Base-by-base conservation (phyloP, 257 asterid species). In the Capsicum rhomboideum region DNA sequence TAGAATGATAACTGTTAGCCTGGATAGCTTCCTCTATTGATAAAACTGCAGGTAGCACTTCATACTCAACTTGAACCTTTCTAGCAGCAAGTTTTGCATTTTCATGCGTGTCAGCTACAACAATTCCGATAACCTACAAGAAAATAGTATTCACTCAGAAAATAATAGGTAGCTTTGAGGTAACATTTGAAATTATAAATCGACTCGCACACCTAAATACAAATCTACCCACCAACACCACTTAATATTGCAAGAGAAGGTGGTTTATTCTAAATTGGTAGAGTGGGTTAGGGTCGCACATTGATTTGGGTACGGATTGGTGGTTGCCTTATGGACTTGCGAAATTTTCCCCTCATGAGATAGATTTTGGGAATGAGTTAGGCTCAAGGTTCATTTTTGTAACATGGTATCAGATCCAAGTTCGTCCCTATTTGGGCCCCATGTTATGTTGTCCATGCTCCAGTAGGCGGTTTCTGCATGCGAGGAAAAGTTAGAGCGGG, bases 41-140 rank as follows among this genome's bases (percentile, higher is more conserved):
- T 82, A 96, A 84, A 85, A 96, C 89, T 77, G 98, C 95, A 13
- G 97, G 95, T 78, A 96, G 89, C 84, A 92, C 99, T 85, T 96
- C 97, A 86, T 94, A 96, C 84, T 91, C 88, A 83, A 93, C 80
- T 34, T 87, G 86, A 83, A 94, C 98, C 89, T 91, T 94, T 85
- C 93, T 92, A 86, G 99, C 97, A 82, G 97, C 96, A 37, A 52
- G 83, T 88, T 93, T 94, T 37, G 98, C 99, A 88, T 94, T 94
- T 93, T 93, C 98, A 82, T 92, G 98, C 17, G 99, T 96, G 91
- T 96, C 97, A 80, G 98, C 98, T 75, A 94, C 99, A 77, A 92
- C 97, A 63, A 96, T 96, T 79, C 98, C 99, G 85, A 96, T 88
- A 80, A 89, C 94, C 99, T 96, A 90, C 89, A 91, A 17, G 26